Evolutionary conservation across 345 rosid genomes (phyloP).

Genomic region (Limnanthes douglasii): DNA sequence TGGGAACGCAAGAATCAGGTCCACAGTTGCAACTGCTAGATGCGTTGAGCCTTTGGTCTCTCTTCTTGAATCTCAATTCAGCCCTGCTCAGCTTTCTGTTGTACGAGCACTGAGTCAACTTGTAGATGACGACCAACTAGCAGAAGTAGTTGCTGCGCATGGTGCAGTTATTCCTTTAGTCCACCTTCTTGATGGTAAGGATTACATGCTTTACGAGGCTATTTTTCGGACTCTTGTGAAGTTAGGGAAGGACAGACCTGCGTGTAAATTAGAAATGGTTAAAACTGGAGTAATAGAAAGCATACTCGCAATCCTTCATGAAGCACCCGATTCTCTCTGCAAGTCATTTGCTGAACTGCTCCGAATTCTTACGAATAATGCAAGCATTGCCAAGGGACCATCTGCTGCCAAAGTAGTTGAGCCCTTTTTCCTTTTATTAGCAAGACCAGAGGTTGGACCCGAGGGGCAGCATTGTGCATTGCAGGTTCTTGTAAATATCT

Average conservation of each 20-base stretch:
- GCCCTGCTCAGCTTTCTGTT: constrained; percentile 40
- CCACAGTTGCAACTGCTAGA: constrained; percentile 33
- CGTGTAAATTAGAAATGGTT: constrained; percentile 66
- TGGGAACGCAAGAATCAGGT: constrained; percentile 34
- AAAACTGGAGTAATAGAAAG: constrained; percentile 63
- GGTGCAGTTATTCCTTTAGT: constrained; percentile 52
- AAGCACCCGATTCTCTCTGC: constrained; percentile 57
- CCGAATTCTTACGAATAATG: constrained; percentile 78
- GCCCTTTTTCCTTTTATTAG: constrained; percentile 71
- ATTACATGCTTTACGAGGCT: constrained; percentile 50
- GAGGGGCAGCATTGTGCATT: constrained; percentile 91
- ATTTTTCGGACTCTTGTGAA: constrained; percentile 63
- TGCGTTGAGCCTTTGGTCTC: constrained; percentile 49
- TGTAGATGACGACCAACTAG: constrained; percentile 56
- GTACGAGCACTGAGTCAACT: constrained; percentile 63
- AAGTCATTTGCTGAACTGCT: constrained; percentile 65
- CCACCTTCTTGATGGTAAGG: constrained; percentile 46
- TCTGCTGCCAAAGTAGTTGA: constrained; percentile 71
- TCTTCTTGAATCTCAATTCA: constrained; percentile 41
- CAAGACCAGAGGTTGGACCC: constrained; percentile 57
- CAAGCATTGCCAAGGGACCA: constrained; percentile 63
- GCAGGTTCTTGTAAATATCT: constrained; percentile 78
- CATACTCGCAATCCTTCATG: constrained; percentile 56
- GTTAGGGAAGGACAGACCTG: constrained; percentile 76
- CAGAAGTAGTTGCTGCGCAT: constrained; percentile 43